Evolutionary conservation across 1,284 basidiomycete species (phyloP), one percentile per base, ranked within the genome.

Genomic region (Exobasidium cylindrosporum): DNA sequence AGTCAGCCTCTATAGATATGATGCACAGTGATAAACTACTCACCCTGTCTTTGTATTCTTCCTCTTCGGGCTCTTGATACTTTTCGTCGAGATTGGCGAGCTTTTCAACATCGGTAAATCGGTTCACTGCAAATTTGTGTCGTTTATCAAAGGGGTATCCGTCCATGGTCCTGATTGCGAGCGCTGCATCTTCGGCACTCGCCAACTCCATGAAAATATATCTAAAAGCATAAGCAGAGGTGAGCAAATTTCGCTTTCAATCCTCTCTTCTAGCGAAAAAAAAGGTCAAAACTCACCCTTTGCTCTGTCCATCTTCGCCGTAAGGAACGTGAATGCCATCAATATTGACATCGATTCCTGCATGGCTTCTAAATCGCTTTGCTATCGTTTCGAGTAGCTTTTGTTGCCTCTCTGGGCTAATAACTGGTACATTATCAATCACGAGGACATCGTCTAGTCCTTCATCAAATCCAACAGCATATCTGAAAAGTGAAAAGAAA

Each of bases 161-260:
- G 79, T 98, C 86, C 83, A 98, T 87, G 26, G 86, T 85, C 29
- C 85, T 84, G 60, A 94, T 84, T 35, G 94, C 93, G 64, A 88
- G 84, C 62, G 87, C 85, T 13, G 95, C 95, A 76, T 94, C 89
- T 59, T 91, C 88, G 23, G 85, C 83, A 63, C 85, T 89, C 59
- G 87, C 87, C 81, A 94, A 89, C 72, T 97, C 93, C 64, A 97
- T 83, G 80, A 98, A 97, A 64, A 92, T 83, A 81, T 88, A 97
- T 13, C 93, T 93, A 71, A 24, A 13, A 31, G 47, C 14, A 14
- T n/a, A 44, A 14, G 43, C 43, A 44, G n/a, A n/a, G n/a, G 14
- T n/a, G 43, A 44, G 43, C 43, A n/a, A n/a, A 14, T 14, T 44
- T 14, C 43, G 43, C 43, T 44, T 14, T n/a, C n/a, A n/a, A n/a